phyloP scores from a whole-genome alignment of 2,329 filamentous ascomycete species.

The Pseudogymnoascus sp. region DNA sequence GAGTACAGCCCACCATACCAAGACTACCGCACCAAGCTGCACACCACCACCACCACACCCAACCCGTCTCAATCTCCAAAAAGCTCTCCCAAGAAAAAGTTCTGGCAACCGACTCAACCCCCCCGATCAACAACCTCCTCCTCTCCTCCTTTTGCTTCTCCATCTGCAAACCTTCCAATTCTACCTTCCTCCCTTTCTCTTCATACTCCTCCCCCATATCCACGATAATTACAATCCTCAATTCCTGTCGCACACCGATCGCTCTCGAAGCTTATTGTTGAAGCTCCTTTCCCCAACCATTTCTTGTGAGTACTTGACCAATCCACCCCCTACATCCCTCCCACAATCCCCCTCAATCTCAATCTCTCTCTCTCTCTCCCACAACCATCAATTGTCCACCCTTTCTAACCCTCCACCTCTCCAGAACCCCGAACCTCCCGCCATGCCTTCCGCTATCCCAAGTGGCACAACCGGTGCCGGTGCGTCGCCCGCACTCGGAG shows the following conservation, averaged over 20 bases:
- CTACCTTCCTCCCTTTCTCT: neutral
- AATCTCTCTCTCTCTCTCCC: neutral
- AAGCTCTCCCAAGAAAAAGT: neutral
- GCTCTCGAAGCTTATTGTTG: conserved; percentile 2
- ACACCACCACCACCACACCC: neutral
- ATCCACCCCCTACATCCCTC: neutral
- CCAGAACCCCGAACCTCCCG: conserved; percentile 14
- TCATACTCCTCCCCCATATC: neutral
- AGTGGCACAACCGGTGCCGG: conserved; percentile 39
- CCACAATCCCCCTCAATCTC: neutral
- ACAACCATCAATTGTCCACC: neutral
- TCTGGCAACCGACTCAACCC: neutral
- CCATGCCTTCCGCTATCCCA: conserved; percentile 33
- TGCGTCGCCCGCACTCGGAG: conserved; percentile 40
- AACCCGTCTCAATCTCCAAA: neutral
- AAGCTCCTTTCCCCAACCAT: conserved; percentile 5
- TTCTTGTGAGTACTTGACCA: neutral
- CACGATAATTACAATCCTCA: neutral
- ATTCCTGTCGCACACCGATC: conserved; percentile 1
- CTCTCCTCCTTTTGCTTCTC: neutral
- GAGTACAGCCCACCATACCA: neutral
- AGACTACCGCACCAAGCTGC: neutral
- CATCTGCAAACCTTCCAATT: neutral
- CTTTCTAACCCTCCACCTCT: conserved; percentile 13
- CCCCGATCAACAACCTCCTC: neutral